phyloP scores from a whole-genome alignment of 129 eudicot species.

The Dittrichia graveolens region DNA sequence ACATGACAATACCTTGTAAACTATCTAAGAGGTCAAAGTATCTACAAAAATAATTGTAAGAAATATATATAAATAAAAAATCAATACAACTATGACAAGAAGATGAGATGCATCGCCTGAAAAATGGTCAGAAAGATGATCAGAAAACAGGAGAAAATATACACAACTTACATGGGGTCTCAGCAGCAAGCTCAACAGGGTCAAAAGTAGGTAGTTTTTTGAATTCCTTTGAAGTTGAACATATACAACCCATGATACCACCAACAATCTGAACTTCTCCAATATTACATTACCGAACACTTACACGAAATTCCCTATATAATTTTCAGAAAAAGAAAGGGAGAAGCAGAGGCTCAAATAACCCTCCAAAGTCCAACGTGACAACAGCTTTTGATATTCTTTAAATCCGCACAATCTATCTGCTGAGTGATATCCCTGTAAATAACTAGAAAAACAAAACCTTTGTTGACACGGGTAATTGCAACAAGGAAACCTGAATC shows the following conservation, averaged over 20 bases:
- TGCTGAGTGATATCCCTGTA: constrained; percentile 26
- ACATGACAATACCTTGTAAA: constrained; percentile 1
- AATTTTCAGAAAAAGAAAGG: neutral
- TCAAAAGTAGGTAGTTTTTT: constrained; percentile 25
- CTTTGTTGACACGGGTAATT: neutral
- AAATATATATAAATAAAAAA: neutral
- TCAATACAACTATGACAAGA: constrained; percentile 23
- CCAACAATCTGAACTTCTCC: constrained; percentile 12
- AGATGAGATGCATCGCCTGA: neutral
- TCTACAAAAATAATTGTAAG: neutral
- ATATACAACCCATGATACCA: constrained; percentile 36
- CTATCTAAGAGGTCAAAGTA: constrained; percentile 6
- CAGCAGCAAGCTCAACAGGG: constrained; percentile 37
- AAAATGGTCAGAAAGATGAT: constrained; percentile 7
- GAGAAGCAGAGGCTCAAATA: constrained; percentile 17
- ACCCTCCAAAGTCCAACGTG: constrained; percentile 26
- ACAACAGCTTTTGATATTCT: constrained; percentile 12
- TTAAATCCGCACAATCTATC: constrained; percentile 14
- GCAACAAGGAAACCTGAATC: neutral
- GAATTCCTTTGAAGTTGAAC: constrained; percentile 31
- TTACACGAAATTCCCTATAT: neutral
- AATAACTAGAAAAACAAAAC: constrained; percentile 8
- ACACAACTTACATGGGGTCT: constrained; percentile 39
- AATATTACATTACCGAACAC: constrained; percentile 16
- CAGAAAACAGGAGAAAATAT: constrained; percentile 8